Evolutionary conservation across 768 basidiomycete genomes (phyloP), one percentile per base, ranked within the genome.

Genomic region (Gymnopilus junonius): DNA sequence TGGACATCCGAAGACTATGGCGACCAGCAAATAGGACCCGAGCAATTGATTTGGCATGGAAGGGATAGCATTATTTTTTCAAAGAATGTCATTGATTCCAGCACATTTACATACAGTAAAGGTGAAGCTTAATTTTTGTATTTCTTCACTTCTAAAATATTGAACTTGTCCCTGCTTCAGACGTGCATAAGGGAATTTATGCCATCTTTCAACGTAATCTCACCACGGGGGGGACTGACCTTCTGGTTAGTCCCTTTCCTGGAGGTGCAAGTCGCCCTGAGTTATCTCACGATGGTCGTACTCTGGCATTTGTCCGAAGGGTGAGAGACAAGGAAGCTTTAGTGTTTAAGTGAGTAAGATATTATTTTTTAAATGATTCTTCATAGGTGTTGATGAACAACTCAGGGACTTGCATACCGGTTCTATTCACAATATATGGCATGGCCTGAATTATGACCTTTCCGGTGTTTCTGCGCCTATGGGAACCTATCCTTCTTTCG

Each of bases 401-500:
- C 35, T 56, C 61, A 92, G 90, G 70, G 91, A 92, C 69, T 76
- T 92, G 20, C 70, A 78, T 39, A 88, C 88, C 0, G 91, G 90
- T 17, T 88, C 87, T 2, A 75, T 89, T 39, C 84, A 83, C 66
- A 74, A 91, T 68, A 72, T 87, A 17, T 92, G 88, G 87, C 75
- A 90, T 58, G 90, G 89, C 0, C 77, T 92, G 32, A 87, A 82
- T 2, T 91, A 90, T 67, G 90, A 92, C 70, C 77, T 87, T n/a
- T 79, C 79, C 21, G 71, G 73, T 10, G 79, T 90, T 55, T 90
- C 86, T 8, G 88, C 90, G 14, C 90, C 91, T 0, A 91, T 91
- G 89, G 89, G 90, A 11, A 92, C 90, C 40, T 92, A 92, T 66
- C 91, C 90, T 0, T 87, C 89, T 1, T 92, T 89, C 69, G 81